Evolutionary conservation across 441 rosid species (phyloP), one percentile per base, ranked within the genome.

Genomic region (Adansonia rubrostipa): DNA sequence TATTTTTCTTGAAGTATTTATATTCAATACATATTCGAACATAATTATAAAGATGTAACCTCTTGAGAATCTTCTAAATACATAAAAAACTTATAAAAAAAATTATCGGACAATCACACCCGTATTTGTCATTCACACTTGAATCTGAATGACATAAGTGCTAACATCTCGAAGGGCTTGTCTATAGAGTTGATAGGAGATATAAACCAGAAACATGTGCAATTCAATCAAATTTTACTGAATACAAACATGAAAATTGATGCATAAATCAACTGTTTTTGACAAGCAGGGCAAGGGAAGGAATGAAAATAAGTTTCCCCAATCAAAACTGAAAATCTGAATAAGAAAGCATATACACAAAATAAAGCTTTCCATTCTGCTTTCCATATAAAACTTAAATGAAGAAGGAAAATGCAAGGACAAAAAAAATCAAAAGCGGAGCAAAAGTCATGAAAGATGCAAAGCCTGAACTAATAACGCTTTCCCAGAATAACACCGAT

Each of bases 401-500:
- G 50, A 24, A 84, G 44, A 17, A 50, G 69, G 28, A 15, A 73
- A 33, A 72, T 44, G n/a, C 19, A 64, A 76, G 53, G 50, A 47
- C 76, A 42, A 54, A 17, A 15, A 40, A 79, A 80, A 42, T 73
- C 71, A 47, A 28, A 42, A 5, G 5, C 5, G 73, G 9, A 13
- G 73, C 36, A 68, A 68, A 22, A 69, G 40, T 47, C 83, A 60
- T 71, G 74, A 79, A 64, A 53, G 36, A 54, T 28, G 65, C 14
- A n/a, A 86, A 56, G 77, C 42, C 13, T 65, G 22, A 82, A 78
- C 87, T 91, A 96, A 76, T 93, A 96, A 71, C 87, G 83, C 83
- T 92, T 96, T 64, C 98, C 99, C 71, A 96, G 87, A 81, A 90
- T 79, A 8, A 91, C 69, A 66, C 99, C 98, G 9, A 94, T 68